A percentile compares a stretch with the other conserved stretches of the same genome.
phyloP scores from a whole-genome alignment of 805 yeast genomes.

The Metschnikowia amazonensis region DNA sequence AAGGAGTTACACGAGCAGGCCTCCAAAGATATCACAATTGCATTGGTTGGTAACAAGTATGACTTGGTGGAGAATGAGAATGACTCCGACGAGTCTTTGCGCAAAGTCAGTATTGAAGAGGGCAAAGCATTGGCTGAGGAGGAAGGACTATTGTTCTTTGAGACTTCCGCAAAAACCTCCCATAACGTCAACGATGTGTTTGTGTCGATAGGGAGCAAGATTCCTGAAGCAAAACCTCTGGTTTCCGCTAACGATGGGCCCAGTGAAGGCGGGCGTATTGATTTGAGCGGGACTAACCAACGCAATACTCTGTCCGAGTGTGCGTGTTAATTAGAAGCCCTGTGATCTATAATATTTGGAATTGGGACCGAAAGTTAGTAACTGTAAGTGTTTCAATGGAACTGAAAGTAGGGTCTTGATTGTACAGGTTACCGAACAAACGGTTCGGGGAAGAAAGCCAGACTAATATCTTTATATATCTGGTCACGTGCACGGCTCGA shows the following conservation, averaged over 20 bases:
- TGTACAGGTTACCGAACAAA: neutral
- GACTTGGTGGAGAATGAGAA: constrained; percentile 52
- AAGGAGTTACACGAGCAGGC: constrained; percentile 82
- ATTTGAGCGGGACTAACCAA: constrained; percentile 27
- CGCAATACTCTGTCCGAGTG: constrained; percentile 18
- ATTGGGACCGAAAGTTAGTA: neutral
- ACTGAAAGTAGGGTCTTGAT: neutral
- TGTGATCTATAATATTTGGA: neutral
- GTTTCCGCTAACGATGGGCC: constrained; percentile 12
- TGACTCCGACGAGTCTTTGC: constrained; percentile 46
- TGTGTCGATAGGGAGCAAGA: constrained; percentile 81
- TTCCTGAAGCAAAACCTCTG: constrained; percentile 48
- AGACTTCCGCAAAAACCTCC: constrained; percentile 91
- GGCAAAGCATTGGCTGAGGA: constrained; percentile 87
- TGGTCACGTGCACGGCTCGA: constrained; percentile 3
- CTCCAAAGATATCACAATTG: constrained; percentile 66
- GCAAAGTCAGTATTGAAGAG: constrained; percentile 83
- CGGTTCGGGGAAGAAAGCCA: neutral
- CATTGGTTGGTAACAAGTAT: constrained; percentile 74
- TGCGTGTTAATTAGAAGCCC: constrained; percentile 13
- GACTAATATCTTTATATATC: neutral
- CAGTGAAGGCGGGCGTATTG: constrained; percentile 25
- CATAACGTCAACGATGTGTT: constrained; percentile 88
- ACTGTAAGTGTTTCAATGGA: too few species aligned
- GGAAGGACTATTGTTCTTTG: constrained; percentile 85